Conservation (phyloP, 2,329 filamentous ascomycete species). For the Ceratocystis ficicola region DNA sequence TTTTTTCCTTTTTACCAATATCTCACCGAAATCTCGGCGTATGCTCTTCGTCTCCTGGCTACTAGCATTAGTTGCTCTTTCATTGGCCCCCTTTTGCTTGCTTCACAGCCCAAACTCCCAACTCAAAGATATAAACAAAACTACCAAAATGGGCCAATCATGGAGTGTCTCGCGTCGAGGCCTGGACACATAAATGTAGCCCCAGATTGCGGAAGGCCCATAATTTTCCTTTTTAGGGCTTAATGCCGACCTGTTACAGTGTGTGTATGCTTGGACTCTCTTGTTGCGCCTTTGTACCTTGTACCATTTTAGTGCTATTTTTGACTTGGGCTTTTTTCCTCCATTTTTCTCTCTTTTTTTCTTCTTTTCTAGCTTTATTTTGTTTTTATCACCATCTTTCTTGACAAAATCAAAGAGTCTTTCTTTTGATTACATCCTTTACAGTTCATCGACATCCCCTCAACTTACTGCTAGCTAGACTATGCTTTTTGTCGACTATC, state of each 20-base stretch:
- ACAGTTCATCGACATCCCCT: background rate
- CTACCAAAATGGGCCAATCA: slow-evolving; percentile 3
- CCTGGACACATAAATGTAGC: background rate
- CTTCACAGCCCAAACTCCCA: background rate
- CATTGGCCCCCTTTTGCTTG: background rate
- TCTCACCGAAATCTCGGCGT: too few species aligned
- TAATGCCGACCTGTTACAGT: background rate
- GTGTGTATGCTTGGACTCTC: too few species aligned
- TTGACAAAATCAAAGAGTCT: too few species aligned
- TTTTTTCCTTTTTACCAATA: too few species aligned
- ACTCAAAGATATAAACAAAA: too few species aligned
- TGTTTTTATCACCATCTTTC: slow-evolving; percentile 3
- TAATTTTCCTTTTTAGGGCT: slow-evolving; percentile 6
- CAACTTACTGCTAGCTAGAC: slow-evolving; percentile 14
- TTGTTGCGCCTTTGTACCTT: slow-evolving; percentile 5
- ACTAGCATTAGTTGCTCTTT: background rate
- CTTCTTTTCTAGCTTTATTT: background rate
- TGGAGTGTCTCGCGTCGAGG: slow-evolving; percentile 2
- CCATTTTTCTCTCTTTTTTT: slow-evolving; percentile 10
- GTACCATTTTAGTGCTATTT: slow-evolving; percentile 7
- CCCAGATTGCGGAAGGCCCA: slow-evolving; percentile 2
- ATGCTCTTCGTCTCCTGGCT: background rate
- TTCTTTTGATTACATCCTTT: background rate
- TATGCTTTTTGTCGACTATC: slow-evolving; percentile 21
- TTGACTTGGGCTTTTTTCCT: slow-evolving; percentile 24